These are phyloP conservation scores for Basidiobolus heterosporus DNA, from an alignment of 371 early-diverging fungal genomes.

Conservation along the genomic window DNA sequence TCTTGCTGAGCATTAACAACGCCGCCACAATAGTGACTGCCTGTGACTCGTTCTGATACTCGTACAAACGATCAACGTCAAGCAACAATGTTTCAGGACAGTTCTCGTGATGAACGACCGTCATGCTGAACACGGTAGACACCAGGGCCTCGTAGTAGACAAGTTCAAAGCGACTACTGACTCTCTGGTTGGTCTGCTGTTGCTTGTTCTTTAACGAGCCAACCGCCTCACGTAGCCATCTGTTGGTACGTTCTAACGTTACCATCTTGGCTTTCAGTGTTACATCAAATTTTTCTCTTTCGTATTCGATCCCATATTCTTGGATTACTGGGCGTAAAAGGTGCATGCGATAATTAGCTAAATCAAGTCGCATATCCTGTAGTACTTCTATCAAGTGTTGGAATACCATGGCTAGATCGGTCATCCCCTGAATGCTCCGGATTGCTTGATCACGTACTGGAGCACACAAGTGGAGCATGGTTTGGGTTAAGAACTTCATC, in stretches of 20 bases:
- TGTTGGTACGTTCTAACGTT: conserved; percentile 24
- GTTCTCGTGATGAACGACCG: conserved; percentile 11
- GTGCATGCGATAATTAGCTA: conserved; percentile 47
- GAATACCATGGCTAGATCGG: conserved; percentile 18
- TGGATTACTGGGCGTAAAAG: conserved; percentile 41
- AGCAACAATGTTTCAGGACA: conserved; percentile 53
- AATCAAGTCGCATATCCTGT: conserved; percentile 55
- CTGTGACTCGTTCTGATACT: conserved; percentile 47
- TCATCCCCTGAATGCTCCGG: conserved; percentile 11
- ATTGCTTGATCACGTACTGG: conserved; percentile 53
- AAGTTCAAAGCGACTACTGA: conserved; percentile 22
- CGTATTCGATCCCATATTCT: conserved; percentile 50
- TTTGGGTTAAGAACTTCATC: conserved; percentile 22
- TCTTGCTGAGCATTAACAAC: conserved; percentile 47
- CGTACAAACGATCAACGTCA: conserved; percentile 38
- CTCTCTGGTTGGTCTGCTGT: conserved; percentile 15
- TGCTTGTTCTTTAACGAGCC: conserved; percentile 35
- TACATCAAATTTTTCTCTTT: conserved; percentile 40
- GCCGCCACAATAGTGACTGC: conserved; percentile 44
- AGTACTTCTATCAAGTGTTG: conserved; percentile 28
- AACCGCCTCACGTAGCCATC: conserved; percentile 31
- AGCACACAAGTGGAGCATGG: conserved; percentile 51
- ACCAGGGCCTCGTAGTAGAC: conserved; percentile 48
- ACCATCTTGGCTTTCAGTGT: conserved; percentile 17
- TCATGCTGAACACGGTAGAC: conserved; percentile 22